A percentile compares a stretch with the other conserved stretches of the same genome.
These are phyloP conservation scores for Erysimum cheiri DNA, from an alignment of 441 rosid genomes.

Conservation along the genomic window DNA sequence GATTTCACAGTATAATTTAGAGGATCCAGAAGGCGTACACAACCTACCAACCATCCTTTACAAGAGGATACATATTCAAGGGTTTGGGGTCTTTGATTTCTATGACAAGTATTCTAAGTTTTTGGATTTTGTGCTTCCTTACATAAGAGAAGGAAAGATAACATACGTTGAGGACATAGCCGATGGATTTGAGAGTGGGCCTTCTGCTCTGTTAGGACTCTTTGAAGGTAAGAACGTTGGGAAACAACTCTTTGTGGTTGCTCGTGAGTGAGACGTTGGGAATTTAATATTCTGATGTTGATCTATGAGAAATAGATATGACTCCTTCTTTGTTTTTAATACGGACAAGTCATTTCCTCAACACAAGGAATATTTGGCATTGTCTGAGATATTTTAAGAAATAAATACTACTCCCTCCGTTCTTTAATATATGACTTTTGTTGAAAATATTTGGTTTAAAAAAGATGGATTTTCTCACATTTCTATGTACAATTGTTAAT, in stretches of 20 bases:
- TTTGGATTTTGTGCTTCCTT: slow-evolving; percentile 44
- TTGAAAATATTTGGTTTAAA: no score
- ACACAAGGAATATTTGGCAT: background rate
- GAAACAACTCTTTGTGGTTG: slow-evolving; percentile 35
- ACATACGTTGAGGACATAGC: slow-evolving; percentile 36
- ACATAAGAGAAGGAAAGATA: slow-evolving; percentile 33
- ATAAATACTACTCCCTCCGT: no score
- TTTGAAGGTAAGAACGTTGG: slow-evolving; percentile 42
- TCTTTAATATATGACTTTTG: no score
- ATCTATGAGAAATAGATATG: background rate
- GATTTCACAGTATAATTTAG: slow-evolving; percentile 40
- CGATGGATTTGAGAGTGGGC: slow-evolving; percentile 40
- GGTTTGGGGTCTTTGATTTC: slow-evolving; percentile 31
- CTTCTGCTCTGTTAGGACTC: slow-evolving; percentile 38
- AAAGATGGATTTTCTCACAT: no score
- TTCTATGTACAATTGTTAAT: no score
- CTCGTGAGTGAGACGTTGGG: slow-evolving; percentile 25
- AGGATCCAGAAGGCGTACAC: slow-evolving; percentile 38
- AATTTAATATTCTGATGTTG: background rate
- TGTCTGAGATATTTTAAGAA: background rate
- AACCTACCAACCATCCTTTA: slow-evolving; percentile 40
- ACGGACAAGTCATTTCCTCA: background rate
- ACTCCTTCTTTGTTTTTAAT: background rate
- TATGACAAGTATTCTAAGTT: slow-evolving; percentile 31
- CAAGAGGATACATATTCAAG: slow-evolving; percentile 38